Percentiles rank a stretch among this genome's conserved stretches.
phyloP scores from a whole-genome alignment of 73 alveolate genomes.

The Paramecium caudatum region DNA sequence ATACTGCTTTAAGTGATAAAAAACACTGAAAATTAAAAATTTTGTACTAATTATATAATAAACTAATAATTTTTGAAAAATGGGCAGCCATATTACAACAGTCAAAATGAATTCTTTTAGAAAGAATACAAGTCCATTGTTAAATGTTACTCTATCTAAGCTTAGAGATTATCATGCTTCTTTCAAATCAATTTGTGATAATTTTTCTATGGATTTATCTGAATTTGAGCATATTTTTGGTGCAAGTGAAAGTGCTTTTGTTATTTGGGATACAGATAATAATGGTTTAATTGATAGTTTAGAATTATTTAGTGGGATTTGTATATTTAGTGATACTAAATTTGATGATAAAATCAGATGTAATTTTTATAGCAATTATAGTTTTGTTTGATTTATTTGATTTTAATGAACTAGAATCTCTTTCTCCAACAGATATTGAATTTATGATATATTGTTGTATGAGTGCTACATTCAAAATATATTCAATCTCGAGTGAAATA shows the following conservation, averaged over 20 bases:
- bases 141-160: slow-evolving; percentile 80
- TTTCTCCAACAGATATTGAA: slow-evolving; percentile 93
- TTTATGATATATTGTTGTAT: slow-evolving; percentile 93
- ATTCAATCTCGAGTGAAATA: slow-evolving; percentile 83
- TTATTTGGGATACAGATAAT: slow-evolving; percentile 95
- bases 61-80: too few species aligned
- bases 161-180: slow-evolving; percentile 95
- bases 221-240: slow-evolving; percentile 96
- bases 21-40: too few species aligned
- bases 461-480: slow-evolving; percentile 93
- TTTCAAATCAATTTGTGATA: slow-evolving; percentile 93
- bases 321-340: slow-evolving; percentile 84
- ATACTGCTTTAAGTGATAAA: slow-evolving; percentile 12
- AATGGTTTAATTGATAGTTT: slow-evolving; percentile 95
- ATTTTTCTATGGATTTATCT: slow-evolving; percentile 90
- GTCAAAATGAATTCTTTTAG: slow-evolving; percentile 76
- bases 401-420: slow-evolving; percentile 93
- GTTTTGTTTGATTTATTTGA: slow-evolving; percentile 96
- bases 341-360: slow-evolving; percentile 73
- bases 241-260: slow-evolving; percentile 91
- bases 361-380: background rate
- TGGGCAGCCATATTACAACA: slow-evolving; percentile 73
- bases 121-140: slow-evolving; percentile 74
- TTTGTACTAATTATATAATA: too few species aligned
- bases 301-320: slow-evolving; percentile 93